These are phyloP conservation scores for Achlya hypogyna DNA, from an alignment of 352 stramenopile genomes.

Conservation along the genomic window DNA sequence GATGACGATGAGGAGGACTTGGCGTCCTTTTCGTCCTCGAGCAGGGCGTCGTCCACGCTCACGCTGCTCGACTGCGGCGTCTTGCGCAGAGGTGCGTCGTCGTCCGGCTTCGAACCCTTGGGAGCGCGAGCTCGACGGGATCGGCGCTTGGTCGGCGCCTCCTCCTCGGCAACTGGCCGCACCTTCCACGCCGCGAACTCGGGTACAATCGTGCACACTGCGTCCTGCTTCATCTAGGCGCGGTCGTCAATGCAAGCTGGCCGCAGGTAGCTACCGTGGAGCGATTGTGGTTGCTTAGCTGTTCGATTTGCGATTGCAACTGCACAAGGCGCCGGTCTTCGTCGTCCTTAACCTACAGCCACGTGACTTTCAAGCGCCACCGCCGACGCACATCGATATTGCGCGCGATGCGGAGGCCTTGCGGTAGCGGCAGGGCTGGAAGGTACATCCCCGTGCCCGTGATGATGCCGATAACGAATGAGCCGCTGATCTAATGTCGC, in stretches of 20 bases:
- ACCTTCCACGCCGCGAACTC: neutral
- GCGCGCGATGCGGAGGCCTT: constrained; percentile 88
- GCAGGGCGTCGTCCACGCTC: neutral
- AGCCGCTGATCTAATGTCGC: constrained; percentile 54
- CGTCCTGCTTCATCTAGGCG: constrained; percentile 17
- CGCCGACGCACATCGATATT: constrained; percentile 82
- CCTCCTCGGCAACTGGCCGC: neutral
- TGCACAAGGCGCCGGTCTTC: constrained; percentile 90
- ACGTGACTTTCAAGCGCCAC: neutral
- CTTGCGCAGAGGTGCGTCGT: constrained; percentile 4
- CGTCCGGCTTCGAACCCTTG: neutral
- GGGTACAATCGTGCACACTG: constrained; percentile 8
- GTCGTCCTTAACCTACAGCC: constrained; percentile 80
- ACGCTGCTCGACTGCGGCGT: neutral
- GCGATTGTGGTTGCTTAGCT: constrained; percentile 72
- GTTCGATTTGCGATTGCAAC: constrained; percentile 89
- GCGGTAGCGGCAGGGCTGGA: constrained; percentile 90
- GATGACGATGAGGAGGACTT: constrained; percentile 16
- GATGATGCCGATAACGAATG: constrained; percentile 83
- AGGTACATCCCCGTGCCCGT: constrained; percentile 89
- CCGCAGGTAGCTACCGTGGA: constrained; percentile 37
- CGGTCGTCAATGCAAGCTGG: neutral
- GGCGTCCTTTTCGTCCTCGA: constrained; percentile 5
- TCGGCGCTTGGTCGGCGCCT: neutral
- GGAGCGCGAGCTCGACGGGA: neutral